Base-by-base conservation (phyloP, 1,284 basidiomycete species). In the Cerioporus squamosus region DNA sequence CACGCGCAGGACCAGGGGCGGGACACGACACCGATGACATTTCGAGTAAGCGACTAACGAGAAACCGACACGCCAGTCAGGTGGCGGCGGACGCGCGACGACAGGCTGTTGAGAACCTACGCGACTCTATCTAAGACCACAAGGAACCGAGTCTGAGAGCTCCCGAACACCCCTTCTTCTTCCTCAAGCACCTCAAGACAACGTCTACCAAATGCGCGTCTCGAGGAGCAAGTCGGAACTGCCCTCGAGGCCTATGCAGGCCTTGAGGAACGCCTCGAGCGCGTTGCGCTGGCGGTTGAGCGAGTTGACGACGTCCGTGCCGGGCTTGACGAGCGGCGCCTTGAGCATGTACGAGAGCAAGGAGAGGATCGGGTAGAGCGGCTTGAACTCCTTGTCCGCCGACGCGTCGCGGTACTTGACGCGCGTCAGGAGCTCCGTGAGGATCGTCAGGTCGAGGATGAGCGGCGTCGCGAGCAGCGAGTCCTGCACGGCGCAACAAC, bases 241-340 rank as follows among this genome's bases (percentile, higher is more conserved):
- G 62, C 88, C 84, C 77, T 97, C 94, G 47, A 97, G 78, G 15
- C 94, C 94, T 55, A 97, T 78, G 77, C 94, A 97, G 45, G 95
- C 94, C 83, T 94, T 93, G 72, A 97, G 80, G 86, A 96, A 96
- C 61, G 86, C 82, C 78, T 98, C 97, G 63, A 98, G 87, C 20
- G 94, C 97, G 62, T 95, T 93, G 71, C 95, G 88, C 83, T 99
- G 97, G 74, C 96, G 87, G 78, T 90, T 91, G 67, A 98, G 85
- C 70, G 90, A 92, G 87, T 99, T 99, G 77, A 98, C 91, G 66
- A 98, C 95, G 69, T 95, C 93, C 45, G 90, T 91, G 82, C 87
- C 96, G 63, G 95, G 95, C 85, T 98, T 98, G 79, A 97, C 95
- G 67, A 98, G 85, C 26, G 97, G 95, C 0, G 97, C 96, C 84